phyloP scores from a whole-genome alignment of 306 rosid species.

The Begonia fuchsioides region DNA sequence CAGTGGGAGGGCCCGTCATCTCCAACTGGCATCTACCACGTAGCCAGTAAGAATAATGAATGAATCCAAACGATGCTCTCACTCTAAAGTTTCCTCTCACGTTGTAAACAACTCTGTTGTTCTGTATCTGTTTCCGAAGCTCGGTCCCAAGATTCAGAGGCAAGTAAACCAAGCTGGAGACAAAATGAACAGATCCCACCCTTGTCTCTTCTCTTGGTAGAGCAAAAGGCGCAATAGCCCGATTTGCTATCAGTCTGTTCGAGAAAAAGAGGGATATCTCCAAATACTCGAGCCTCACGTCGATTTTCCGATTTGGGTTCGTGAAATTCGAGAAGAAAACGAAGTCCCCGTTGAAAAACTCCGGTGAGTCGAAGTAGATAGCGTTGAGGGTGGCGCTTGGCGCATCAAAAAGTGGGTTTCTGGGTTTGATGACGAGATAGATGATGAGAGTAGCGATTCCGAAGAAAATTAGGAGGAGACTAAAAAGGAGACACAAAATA shows the following conservation, averaged over 20 bases:
- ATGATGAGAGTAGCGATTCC: too few species aligned
- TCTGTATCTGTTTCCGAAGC: slow-evolving; percentile 53
- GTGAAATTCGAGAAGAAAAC: too few species aligned
- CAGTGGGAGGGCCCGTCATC: slow-evolving; percentile 84
- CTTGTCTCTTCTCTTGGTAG: slow-evolving; percentile 45
- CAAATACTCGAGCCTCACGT: too few species aligned
- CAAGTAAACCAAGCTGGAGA: slow-evolving; percentile 71
- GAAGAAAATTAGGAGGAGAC: slow-evolving; percentile 8
- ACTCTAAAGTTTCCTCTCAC: slow-evolving; percentile 68
- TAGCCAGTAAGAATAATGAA: slow-evolving; percentile 54
- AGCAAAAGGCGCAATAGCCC: slow-evolving; percentile 41
- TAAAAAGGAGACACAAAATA: neutral
- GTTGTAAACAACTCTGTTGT: slow-evolving; percentile 36
- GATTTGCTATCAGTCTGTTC: slow-evolving; percentile 54
- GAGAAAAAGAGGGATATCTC: slow-evolving; percentile 42
- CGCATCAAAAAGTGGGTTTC: too few species aligned
- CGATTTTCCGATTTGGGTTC: too few species aligned
- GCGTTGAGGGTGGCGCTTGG: too few species aligned
- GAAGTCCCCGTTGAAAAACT: too few species aligned
- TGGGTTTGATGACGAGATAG: too few species aligned
- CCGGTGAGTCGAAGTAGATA: too few species aligned
- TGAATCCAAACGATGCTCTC: slow-evolving; percentile 37
- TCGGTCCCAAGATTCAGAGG: slow-evolving; percentile 58
- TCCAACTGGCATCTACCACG: slow-evolving; percentile 60
- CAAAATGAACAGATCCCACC: slow-evolving; percentile 41